A percentile compares a stretch with the other conserved stretches of the same genome.
phyloP scores from a whole-genome alignment of 1,284 basidiomycete species.

The Pseudozyma hubeiensis region DNA sequence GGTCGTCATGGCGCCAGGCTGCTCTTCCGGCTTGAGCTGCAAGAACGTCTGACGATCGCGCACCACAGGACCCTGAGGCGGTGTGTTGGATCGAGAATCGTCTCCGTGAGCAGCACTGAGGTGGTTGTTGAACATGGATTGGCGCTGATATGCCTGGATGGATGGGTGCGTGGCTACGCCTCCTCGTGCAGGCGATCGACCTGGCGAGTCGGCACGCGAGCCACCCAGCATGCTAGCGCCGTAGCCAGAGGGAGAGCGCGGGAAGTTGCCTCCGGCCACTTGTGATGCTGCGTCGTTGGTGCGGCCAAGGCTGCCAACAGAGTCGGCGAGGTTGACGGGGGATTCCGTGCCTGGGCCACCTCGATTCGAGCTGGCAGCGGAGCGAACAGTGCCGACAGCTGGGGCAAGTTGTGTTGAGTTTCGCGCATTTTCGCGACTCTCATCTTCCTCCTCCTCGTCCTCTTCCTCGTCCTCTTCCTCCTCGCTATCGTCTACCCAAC shows the following conservation, averaged over 20 bases:
- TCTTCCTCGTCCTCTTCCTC: slow-evolving; percentile 60
- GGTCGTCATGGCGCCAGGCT: slow-evolving; percentile 63
- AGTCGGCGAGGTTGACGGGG: slow-evolving; percentile 33
- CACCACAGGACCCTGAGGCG: slow-evolving; percentile 33
- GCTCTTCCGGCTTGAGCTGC: slow-evolving; percentile 60
- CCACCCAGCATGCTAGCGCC: slow-evolving; percentile 22
- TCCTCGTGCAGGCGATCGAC: slow-evolving; percentile 25
- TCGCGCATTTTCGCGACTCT: slow-evolving; percentile 21
- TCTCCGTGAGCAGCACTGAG: slow-evolving; percentile 53
- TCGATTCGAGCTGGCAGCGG: slow-evolving; percentile 30
- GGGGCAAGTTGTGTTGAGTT: background rate
- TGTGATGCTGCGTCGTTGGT: slow-evolving; percentile 15
- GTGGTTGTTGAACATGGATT: slow-evolving; percentile 59
- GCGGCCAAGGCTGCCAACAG: slow-evolving; percentile 36
- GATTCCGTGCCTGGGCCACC: slow-evolving; percentile 32
- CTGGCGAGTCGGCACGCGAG: slow-evolving; percentile 36
- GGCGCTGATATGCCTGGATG: slow-evolving; percentile 44
- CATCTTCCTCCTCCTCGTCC: slow-evolving; percentile 63
- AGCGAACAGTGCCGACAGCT: slow-evolving; percentile 12
- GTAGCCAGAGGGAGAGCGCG: slow-evolving; percentile 33
- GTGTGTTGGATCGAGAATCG: slow-evolving; percentile 51
- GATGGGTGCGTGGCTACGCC: slow-evolving; percentile 37
- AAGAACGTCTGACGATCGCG: slow-evolving; percentile 62
- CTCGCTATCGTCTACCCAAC: slow-evolving; percentile 57
- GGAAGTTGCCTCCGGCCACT: slow-evolving; percentile 14